These are phyloP conservation scores for Colletotrichum tamarilloi DNA, from an alignment of 2,329 filamentous ascomycete genomes.

Conservation along the genomic window DNA sequence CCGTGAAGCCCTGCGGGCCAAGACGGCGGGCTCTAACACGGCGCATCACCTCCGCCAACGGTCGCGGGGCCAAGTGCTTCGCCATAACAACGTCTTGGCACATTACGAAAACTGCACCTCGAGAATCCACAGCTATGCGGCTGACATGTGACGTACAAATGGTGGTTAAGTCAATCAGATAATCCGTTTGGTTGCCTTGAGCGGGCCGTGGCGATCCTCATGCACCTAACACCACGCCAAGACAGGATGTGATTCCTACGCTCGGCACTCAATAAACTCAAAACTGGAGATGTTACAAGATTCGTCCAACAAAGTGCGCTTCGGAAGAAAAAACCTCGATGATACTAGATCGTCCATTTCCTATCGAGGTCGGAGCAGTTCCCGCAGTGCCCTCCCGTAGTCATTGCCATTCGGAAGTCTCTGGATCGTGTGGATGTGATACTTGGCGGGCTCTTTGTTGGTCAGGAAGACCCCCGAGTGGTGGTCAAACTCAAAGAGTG, in stretches of 20 bases:
- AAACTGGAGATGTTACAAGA: background rate
- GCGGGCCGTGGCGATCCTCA: background rate
- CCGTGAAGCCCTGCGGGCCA: background rate
- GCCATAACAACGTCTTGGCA: background rate
- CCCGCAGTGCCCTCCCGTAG: slow-evolving; percentile 70
- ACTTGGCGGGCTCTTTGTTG: slow-evolving; percentile 79
- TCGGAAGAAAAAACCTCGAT: background rate
- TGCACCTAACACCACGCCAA: background rate
- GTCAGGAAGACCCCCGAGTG: slow-evolving; percentile 82
- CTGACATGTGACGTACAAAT: background rate
- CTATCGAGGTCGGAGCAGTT: slow-evolving; percentile 43
- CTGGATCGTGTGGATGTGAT: slow-evolving; percentile 81
- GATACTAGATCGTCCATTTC: background rate
- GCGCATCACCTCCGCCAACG: background rate
- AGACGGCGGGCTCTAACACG: background rate
- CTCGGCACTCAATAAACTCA: background rate
- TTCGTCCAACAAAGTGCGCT: too few relatives aligned
- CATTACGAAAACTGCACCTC: background rate
- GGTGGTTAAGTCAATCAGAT: background rate
- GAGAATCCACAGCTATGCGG: background rate
- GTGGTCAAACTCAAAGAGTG: slow-evolving; percentile 82
- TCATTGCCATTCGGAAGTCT: slow-evolving; percentile 80
- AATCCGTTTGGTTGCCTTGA: background rate
- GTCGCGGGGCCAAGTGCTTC: background rate
- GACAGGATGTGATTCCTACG: background rate